phyloP scores from a whole-genome alignment of 1,284 basidiomycete species.

The Golubevia sp. region DNA sequence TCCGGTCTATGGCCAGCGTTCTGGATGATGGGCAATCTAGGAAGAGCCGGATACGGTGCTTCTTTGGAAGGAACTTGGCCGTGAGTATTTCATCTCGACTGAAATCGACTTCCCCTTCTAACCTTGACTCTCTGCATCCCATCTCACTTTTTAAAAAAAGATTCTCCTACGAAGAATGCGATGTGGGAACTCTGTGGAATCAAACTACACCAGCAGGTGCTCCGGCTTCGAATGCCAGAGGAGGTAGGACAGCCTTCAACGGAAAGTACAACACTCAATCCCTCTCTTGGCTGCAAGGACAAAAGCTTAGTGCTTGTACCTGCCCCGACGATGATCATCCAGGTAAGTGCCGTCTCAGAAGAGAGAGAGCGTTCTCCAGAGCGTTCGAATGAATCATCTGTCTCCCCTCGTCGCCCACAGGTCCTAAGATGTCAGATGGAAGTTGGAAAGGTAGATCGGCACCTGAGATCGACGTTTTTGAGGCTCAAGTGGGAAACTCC shows the following conservation, averaged over 20 bases:
- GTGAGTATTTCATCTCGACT: constrained; percentile 35
- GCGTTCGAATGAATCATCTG: too few relatives aligned
- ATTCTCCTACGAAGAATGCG: constrained; percentile 49
- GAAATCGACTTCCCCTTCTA: too few relatives aligned
- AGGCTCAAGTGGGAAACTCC: constrained; percentile 40
- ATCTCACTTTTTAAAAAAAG: constrained; percentile 46
- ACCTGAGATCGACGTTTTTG: constrained; percentile 55
- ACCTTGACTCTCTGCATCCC: too few relatives aligned
- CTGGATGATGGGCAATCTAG: constrained; percentile 59
- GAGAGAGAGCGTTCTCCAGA: too few relatives aligned
- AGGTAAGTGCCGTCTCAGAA: too few relatives aligned
- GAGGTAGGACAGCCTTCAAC: too few relatives aligned
- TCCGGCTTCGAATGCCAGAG: neutral
- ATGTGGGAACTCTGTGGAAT: constrained; percentile 48
- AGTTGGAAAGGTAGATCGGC: constrained; percentile 37
- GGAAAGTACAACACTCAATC: neutral
- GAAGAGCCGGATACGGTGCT: constrained; percentile 38
- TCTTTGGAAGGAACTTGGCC: constrained; percentile 10
- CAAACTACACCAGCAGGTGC: constrained; percentile 29
- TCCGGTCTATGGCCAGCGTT: constrained; percentile 56
- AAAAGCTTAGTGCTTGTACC: constrained; percentile 44
- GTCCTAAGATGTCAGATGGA: constrained; percentile 29
- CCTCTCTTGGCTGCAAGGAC: constrained; percentile 28
- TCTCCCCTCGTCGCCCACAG: constrained; percentile 6
- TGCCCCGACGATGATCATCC: too few relatives aligned